Base-by-base conservation (phyloP, 2,329 filamentous ascomycete species). In the Cladosporium sp. region DNA sequence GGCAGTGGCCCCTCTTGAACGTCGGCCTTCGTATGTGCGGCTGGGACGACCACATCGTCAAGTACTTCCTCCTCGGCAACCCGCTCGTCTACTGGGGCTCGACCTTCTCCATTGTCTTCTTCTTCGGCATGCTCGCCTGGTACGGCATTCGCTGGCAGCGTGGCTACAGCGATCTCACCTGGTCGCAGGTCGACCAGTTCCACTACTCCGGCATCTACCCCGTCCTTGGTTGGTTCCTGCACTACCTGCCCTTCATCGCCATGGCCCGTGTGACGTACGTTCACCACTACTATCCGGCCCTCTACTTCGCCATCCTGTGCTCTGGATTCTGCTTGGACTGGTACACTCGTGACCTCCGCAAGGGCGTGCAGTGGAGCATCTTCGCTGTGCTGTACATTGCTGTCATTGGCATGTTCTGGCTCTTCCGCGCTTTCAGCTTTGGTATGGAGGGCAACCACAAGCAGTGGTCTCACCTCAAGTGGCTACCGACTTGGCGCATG, bases 241-340 rank as follows among this genome's bases (percentile, higher is more conserved):
- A 99, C 78, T 99, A 97, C 74, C 78, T 96, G 63, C 94, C 94
- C 0, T 99, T 97, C 76, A 85, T 96, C 69, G 86, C 94, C 71
- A 99, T 99, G 95, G 94, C 92, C 11, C 90, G 94, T 82, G 94
- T 99, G 61, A 99, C 94, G 15, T 99, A 99, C 71, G 94, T 99
- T 57, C 94, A 99, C 75, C 94, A 99, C 79, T 99, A 99, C 81
- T 99, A 97, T 75, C 94, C 94, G 11, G 94, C 94, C 9, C 84
- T 99, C 11, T 99, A 97, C 80, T 99, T 97, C 74, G 92, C 94
- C 68, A 96, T 99, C 65, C 80, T 99, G 47, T 85, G 84, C 15
- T 85, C 92, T 62, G 93, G 92, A 56, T 99, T 99, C 82, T 83
- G 92, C 66, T 77, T 89, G 58, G 92, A 97, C 74, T 97, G 90